These are phyloP conservation scores for Pythium folliculosum DNA, from an alignment of 352 stramenopile genomes.

Conservation along the genomic window DNA sequence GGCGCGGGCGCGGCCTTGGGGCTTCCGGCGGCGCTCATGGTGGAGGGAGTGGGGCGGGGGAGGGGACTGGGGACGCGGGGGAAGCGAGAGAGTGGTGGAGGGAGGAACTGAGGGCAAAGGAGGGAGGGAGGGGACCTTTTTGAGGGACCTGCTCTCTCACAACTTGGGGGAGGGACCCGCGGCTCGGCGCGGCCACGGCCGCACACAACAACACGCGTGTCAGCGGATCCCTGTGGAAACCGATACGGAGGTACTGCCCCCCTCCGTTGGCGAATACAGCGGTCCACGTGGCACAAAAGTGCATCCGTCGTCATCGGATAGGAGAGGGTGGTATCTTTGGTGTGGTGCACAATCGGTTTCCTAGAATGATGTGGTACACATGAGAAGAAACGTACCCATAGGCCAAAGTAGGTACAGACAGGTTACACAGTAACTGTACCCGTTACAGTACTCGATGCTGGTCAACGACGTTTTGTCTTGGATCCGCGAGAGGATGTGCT, in stretches of 20 bases:
- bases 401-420: too few species aligned
- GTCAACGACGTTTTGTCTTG: too few species aligned
- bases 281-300: constrained; percentile 14
- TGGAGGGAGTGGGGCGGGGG: neutral
- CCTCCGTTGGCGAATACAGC: neutral
- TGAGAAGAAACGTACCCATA: neutral
- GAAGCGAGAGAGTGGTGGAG: neutral
- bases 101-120: constrained; percentile 3
- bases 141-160: neutral
- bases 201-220: constrained; percentile 21
- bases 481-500: too few species aligned
- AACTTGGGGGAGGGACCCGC: constrained; percentile 1
- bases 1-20: constrained; percentile 28
- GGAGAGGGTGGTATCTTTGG: neutral
- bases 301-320: neutral
- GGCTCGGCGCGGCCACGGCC: too few species aligned
- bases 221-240: constrained; percentile 24
- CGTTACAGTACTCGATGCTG: too few species aligned
- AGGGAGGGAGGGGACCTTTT: constrained; percentile 1
- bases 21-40: constrained; percentile 41
- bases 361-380: neutral
- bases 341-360: neutral
- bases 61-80: neutral
- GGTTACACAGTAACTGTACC: neutral
- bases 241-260: constrained; percentile 1